Conservation (phyloP, 2,329 filamentous ascomycete genomes). For the Penicillium sp. region DNA sequence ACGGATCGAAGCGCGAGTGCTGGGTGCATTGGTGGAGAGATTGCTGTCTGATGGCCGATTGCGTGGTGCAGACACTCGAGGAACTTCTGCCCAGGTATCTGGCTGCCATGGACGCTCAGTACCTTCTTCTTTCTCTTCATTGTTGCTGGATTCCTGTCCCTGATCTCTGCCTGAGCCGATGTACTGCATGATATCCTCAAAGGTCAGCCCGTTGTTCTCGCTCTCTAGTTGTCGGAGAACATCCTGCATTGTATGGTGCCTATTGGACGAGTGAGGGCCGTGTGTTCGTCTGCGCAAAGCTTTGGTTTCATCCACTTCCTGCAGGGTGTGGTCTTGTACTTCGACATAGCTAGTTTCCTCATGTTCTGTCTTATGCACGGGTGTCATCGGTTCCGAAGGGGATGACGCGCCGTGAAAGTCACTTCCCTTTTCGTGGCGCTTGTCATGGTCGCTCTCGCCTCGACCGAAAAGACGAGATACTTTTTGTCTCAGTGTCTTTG, state of each 20-base stretch:
- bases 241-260: conserved; percentile 14
- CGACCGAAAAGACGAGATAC: conserved; percentile 11
- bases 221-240: conserved; percentile 8
- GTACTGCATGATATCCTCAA: conserved; percentile 7
- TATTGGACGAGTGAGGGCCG: conserved; percentile 10
- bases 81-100: conserved; percentile 9
- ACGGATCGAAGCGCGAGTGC: conserved; percentile 13
- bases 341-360: neutral
- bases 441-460: neutral
- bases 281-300: conserved; percentile 3
- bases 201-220: conserved; percentile 6
- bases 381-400: neutral
- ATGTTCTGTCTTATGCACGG: neutral
- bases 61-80: neutral
- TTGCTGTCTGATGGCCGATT: conserved; percentile 11
- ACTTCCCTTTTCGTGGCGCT: neutral
- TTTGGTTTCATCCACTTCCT: neutral
- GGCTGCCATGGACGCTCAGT: conserved; percentile 12
- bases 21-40: conserved; percentile 12
- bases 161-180: neutral
- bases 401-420: neutral
- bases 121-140: neutral
- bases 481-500: conserved; percentile 7
- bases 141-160: neutral
- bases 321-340: neutral